Conservation (phyloP, 345 rosid genomes). For the Ceriops zippeliana region DNA sequence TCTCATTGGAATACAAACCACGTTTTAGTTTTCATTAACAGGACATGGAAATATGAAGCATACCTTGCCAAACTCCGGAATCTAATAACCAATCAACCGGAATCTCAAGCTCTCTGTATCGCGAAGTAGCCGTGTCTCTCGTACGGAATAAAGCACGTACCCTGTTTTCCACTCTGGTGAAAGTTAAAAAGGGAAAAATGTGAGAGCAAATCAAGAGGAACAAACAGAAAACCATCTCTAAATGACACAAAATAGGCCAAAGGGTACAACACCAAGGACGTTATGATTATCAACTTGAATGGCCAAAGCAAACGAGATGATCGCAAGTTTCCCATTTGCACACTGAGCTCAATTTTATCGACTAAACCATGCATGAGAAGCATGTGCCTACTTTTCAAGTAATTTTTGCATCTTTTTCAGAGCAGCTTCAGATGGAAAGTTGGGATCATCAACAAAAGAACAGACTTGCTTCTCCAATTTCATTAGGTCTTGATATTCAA, state of each 20-base stretch:
- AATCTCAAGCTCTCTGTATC: conserved; percentile 82
- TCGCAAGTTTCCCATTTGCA: not conserved
- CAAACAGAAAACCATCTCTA: not conserved
- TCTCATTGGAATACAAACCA: too few species aligned
- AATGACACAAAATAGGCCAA: not conserved
- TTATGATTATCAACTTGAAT: not conserved
- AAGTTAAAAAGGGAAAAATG: conserved; percentile 3
- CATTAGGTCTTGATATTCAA: conserved; percentile 91
- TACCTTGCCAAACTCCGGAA: conserved; percentile 92
- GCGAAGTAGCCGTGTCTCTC: conserved; percentile 85
- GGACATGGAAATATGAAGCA: conserved; percentile 1
- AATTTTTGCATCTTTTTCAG: conserved; percentile 87
- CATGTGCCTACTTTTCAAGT: conserved; percentile 76
- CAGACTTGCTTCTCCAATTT: conserved; percentile 80
- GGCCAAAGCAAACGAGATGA: not conserved
- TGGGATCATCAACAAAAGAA: conserved; percentile 79
- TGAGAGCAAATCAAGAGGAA: not conserved
- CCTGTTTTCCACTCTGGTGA: conserved; percentile 78
- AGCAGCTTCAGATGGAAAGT: conserved; percentile 75
- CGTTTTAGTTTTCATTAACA: too few species aligned
- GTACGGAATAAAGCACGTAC: conserved; percentile 88
- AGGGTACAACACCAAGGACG: not conserved
- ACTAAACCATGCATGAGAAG: conserved; percentile 15
- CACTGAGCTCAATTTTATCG: not conserved
- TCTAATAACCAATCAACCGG: conserved; percentile 85